Percentiles rank a stretch among this genome's conserved stretches.
Conservation (phyloP, 371 early-diverging fungal genomes). For the Mucor ambiguus region DNA sequence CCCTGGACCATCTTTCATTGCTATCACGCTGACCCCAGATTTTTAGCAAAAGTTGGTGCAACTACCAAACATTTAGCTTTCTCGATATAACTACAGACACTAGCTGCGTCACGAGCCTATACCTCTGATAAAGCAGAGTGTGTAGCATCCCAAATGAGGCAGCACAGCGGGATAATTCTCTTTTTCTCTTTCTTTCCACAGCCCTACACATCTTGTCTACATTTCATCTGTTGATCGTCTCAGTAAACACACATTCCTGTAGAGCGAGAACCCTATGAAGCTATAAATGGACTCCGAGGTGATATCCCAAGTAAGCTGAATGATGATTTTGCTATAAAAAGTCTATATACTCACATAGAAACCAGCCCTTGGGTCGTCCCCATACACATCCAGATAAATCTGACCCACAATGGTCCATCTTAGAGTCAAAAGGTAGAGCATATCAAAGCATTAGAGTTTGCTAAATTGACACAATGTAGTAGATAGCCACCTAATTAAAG, state of each 20-base stretch:
- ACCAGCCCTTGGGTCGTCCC: slow-evolving; percentile 21
- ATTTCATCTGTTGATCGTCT: background rate
- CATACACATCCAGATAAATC: slow-evolving; percentile 1
- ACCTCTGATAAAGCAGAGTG: background rate
- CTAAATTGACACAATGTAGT: background rate
- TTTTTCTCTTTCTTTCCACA: slow-evolving; percentile 19
- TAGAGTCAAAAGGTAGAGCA: slow-evolving; percentile 3
- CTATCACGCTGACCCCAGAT: slow-evolving; percentile 3
- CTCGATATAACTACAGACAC: background rate
- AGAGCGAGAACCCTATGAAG: slow-evolving; percentile 29
- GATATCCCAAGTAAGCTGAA: slow-evolving; percentile 28
- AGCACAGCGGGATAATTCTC: slow-evolving; percentile 1
- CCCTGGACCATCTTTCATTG: slow-evolving; percentile 2
- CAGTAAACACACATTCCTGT: background rate
- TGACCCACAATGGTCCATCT: background rate
- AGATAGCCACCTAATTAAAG: slow-evolving; percentile 7
- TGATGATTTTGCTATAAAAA: background rate
- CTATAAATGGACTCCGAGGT: slow-evolving; percentile 46
- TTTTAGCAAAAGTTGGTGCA: background rate
- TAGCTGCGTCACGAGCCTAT: slow-evolving; percentile 6
- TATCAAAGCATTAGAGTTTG: background rate
- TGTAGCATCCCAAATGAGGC: background rate
- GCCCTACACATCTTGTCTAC: background rate
- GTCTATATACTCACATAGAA: background rate
- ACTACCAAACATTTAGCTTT: background rate